phyloP scores from a whole-genome alignment of 805 yeast genomes.

The Saccharomycopsis sp. region DNA sequence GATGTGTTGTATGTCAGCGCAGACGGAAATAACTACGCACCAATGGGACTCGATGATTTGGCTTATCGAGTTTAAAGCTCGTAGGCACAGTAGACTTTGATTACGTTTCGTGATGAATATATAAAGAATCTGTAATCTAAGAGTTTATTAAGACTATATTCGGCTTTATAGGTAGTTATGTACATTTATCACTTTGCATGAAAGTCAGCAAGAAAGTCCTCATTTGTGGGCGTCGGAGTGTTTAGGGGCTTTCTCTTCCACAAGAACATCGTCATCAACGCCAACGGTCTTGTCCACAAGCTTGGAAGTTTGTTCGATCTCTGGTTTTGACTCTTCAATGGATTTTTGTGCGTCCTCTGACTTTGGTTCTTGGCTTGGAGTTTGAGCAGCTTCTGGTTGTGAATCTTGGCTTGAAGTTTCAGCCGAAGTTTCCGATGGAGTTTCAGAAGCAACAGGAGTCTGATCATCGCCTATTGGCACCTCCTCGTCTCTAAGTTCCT shows the following conservation, averaged over 20 bases:
- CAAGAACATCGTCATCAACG: constrained; percentile 5
- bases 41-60: constrained; percentile 33
- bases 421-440: constrained; percentile 13
- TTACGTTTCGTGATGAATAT: no score
- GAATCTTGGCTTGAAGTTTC: constrained; percentile 20
- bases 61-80: background rate
- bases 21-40: constrained; percentile 32
- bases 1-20: constrained; percentile 54
- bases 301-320: no score
- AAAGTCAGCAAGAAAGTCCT: no score
- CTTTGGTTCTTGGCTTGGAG: constrained; percentile 6
- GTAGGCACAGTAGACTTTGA: no score
- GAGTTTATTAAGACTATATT: background rate
- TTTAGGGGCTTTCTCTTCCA: constrained; percentile 2
- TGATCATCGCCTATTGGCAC: constrained; percentile 32
- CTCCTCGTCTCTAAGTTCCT: constrained; percentile 79
- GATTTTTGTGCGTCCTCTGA: constrained; percentile 21
- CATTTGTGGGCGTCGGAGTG: background rate
- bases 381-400: constrained; percentile 21
- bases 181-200: background rate
- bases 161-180: background rate
- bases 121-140: background rate
- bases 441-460: constrained; percentile 5
- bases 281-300: constrained; percentile 1
- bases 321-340: background rate